Conservation (phyloP, 345 rosid genomes). For the Bruguiera parviflora region DNA sequence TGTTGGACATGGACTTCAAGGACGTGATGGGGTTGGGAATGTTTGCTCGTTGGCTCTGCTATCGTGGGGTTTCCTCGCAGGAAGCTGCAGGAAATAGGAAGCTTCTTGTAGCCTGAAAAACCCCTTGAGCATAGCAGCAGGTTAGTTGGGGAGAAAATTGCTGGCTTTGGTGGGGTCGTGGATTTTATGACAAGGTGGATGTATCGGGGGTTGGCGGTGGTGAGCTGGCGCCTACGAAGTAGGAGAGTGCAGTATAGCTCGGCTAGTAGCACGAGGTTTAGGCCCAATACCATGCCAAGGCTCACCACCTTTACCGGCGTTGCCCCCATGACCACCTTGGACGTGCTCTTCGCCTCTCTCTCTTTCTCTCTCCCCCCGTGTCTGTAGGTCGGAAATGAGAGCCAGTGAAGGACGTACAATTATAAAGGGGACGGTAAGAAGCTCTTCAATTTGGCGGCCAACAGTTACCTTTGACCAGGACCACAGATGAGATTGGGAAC, state of each 20-base stretch:
- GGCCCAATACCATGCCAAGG: conserved; percentile 61
- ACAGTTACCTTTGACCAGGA: conserved; percentile 24
- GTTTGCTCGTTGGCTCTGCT: conserved; percentile 8
- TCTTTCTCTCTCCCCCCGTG: neutral
- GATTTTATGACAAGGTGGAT: conserved; percentile 21
- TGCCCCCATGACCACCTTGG: conserved; percentile 83
- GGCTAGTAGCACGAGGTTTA: conserved; percentile 50
- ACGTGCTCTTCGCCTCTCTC: conserved; percentile 46
- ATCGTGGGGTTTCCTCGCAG: conserved; percentile 13
- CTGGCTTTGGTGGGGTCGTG: conserved; percentile 15
- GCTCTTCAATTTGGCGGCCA: conserved; percentile 43
- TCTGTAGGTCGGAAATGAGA: conserved; percentile 17
- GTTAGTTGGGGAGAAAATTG: conserved; percentile 30
- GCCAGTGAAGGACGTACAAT: neutral
- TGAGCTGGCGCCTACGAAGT: conserved; percentile 42
- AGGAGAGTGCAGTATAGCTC: conserved; percentile 84
- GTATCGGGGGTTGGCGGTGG: conserved; percentile 16
- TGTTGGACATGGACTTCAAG: conserved; percentile 26
- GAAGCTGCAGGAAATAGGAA: conserved; percentile 42
- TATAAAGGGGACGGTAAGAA: neutral
- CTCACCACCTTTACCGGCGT: conserved; percentile 73
- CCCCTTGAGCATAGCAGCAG: conserved; percentile 57
- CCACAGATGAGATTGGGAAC: neutral
- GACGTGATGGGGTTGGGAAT: conserved; percentile 16
- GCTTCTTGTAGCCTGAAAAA: conserved; percentile 58